Evolutionary conservation across 2,329 filamentous ascomycete species (phyloP).

Genomic region (Lanzia echinophila): DNA sequence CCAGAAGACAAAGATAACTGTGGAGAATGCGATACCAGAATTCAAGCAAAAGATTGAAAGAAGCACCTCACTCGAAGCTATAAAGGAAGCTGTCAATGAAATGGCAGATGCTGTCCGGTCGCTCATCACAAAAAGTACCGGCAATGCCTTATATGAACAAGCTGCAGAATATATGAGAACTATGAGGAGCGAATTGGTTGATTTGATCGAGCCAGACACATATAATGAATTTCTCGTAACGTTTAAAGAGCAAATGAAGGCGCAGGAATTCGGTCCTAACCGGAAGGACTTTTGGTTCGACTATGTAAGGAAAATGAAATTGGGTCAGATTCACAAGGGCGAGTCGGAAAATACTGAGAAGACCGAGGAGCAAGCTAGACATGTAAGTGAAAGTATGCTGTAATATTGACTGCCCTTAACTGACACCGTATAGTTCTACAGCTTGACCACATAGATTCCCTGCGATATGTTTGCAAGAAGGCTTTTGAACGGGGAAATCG

Average conservation of each 20-base stretch:
- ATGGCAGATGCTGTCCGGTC: conserved; percentile 65
- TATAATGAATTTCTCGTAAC: conserved; percentile 69
- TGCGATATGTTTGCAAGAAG: too few relatives aligned
- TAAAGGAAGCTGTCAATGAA: conserved; percentile 64
- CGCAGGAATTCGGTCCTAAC: conserved; percentile 56
- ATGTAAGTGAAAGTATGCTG: background rate
- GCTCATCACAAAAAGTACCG: conserved; percentile 66
- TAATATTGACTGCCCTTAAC: background rate
- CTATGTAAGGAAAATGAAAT: conserved; percentile 51
- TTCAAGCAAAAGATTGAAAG: conserved; percentile 73
- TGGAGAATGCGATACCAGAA: conserved; percentile 77
- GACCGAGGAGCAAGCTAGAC: conserved; percentile 58
- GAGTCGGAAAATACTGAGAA: conserved; percentile 59
- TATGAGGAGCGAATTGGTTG: conserved; percentile 70
- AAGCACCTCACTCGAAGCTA: conserved; percentile 52
- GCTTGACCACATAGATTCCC: background rate
- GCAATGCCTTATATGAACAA: conserved; percentile 65
- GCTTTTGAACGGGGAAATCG: too few relatives aligned
- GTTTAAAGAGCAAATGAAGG: conserved; percentile 66
- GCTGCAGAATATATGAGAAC: conserved; percentile 70
- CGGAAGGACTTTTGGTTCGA: conserved; percentile 77
- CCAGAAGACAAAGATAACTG: conserved; percentile 42
- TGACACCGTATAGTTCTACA: conserved; percentile 6
- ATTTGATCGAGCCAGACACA: conserved; percentile 65
- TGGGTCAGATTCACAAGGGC: conserved; percentile 66